Conservation (phyloP, 108 stramenopile species). For the Fistulifera pelliculosa region DNA sequence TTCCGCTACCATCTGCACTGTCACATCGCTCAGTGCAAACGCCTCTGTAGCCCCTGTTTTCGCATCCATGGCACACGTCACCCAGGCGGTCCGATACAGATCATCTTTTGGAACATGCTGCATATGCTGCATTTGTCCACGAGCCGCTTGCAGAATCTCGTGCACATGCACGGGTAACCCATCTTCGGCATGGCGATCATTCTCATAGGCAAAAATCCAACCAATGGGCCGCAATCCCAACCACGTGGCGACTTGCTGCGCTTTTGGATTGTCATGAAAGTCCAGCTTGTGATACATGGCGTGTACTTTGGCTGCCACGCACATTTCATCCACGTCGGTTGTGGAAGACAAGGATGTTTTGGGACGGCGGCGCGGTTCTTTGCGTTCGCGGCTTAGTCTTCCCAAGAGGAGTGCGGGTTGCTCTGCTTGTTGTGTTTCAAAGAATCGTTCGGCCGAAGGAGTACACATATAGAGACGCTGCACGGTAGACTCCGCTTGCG, state of each 20-base stretch:
- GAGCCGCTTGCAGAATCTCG: slow-evolving; percentile 47
- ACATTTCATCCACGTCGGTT: slow-evolving; percentile 47
- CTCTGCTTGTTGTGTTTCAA: slow-evolving; percentile 34
- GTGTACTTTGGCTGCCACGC: slow-evolving; percentile 78
- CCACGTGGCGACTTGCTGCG: slow-evolving; percentile 26
- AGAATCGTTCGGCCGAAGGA: slow-evolving; percentile 63
- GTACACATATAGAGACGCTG: slow-evolving; percentile 71
- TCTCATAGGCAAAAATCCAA: slow-evolving; percentile 75
- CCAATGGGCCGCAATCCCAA: slow-evolving; percentile 66
- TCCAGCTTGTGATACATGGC: slow-evolving; percentile 11
- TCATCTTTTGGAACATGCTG: slow-evolving; percentile 18
- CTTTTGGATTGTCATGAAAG: background rate
- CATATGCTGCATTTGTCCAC: slow-evolving; percentile 63
- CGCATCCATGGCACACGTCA: slow-evolving; percentile 71
- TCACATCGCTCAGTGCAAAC: slow-evolving; percentile 78
- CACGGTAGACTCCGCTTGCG: slow-evolving; percentile 54
- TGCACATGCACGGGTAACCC: slow-evolving; percentile 50
- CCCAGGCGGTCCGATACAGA: slow-evolving; percentile 21
- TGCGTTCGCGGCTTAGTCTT: slow-evolving; percentile 59
- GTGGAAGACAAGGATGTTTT: slow-evolving; percentile 63
- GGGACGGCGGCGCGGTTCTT: slow-evolving; percentile 39
- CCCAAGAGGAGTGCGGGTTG: slow-evolving; percentile 66
- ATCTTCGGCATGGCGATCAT: slow-evolving; percentile 55
- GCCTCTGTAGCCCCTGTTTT: slow-evolving; percentile 74
- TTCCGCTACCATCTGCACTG: slow-evolving; percentile 83